Evolutionary conservation across 768 basidiomycete genomes (phyloP).

Genomic region (Termitomyces sp.): DNA sequence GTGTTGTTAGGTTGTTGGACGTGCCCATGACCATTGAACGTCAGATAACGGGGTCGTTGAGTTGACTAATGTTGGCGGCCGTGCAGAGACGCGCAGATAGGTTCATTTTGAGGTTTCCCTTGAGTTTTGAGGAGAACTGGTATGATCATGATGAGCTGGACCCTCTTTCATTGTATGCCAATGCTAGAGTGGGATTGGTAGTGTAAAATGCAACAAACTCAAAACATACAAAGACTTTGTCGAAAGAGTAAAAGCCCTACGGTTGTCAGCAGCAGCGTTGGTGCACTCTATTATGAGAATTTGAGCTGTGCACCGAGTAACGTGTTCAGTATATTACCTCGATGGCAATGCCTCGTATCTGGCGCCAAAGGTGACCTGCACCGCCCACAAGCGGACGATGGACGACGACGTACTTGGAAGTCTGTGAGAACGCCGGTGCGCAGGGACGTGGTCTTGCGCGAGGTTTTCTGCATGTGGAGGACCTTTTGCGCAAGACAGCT

Average conservation of each 20-base stretch:
- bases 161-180: conserved; percentile 89
- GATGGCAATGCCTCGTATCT: conserved; percentile 56
- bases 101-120: conserved; percentile 99
- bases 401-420: no score
- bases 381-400: conserved; percentile 16
- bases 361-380: conserved; percentile 38
- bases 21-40: conserved; percentile 70
- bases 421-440: no score
- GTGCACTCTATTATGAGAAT: conserved; percentile 58
- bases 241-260: conserved; percentile 82
- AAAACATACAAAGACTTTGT: conserved; percentile 70
- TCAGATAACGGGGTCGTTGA: conserved; percentile 65
- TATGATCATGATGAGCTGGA: conserved; percentile 92
- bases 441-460: no score
- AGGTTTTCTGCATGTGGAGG: no score
- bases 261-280: conserved; percentile 80
- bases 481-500: no score
- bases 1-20: no score
- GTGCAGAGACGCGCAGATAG: conserved; percentile 94
- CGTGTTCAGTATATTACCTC: conserved; percentile 47
- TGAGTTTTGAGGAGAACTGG: conserved; percentile 92
- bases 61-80: conserved; percentile 87
- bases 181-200: conserved; percentile 33
- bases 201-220: neutral
- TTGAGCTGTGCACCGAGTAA: neutral